Evolutionary conservation across 2,329 filamentous ascomycete species (phyloP).

Genomic region (Fonsecaea pugnacius): DNA sequence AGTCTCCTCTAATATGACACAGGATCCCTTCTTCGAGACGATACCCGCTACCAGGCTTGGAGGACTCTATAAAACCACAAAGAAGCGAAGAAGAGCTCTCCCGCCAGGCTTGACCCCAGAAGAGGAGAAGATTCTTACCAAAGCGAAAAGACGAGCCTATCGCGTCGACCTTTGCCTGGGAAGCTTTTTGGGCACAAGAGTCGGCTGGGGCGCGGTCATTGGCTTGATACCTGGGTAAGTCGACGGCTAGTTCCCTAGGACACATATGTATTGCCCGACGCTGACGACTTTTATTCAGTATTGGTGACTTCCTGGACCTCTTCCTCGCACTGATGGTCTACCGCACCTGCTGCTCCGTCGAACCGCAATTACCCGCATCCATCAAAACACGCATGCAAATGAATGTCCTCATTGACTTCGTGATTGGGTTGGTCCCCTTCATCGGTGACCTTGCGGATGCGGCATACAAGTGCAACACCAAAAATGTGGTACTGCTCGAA

Average conservation of each 20-base stretch:
- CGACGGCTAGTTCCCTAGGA: neutral
- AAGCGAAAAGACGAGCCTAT: conserved; percentile 84
- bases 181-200: conserved; percentile 76
- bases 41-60: conserved; percentile 69
- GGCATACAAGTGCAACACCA: conserved; percentile 54
- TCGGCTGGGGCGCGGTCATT: conserved; percentile 88
- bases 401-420: conserved; percentile 65
- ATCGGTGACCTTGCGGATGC: conserved; percentile 55
- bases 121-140: conserved; percentile 80
- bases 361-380: conserved; percentile 70
- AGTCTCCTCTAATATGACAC: conserved; percentile 23
- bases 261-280: neutral
- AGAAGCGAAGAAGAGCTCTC: conserved; percentile 82
- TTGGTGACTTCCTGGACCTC: conserved; percentile 76
- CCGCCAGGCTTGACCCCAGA: conserved; percentile 81
- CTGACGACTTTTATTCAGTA: conserved; percentile 54
- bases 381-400: conserved; percentile 72
- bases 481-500: conserved; percentile 53
- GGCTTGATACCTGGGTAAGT: conserved; percentile 79
- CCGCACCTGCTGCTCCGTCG: conserved; percentile 70
- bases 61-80: conserved; percentile 65
- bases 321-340: conserved; percentile 77
- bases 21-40: conserved; percentile 91
- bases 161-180: conserved; percentile 83
- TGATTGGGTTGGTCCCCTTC: conserved; percentile 58